Conservation (phyloP, 768 basidiomycete species). For the Tulasnella sp. region DNA sequence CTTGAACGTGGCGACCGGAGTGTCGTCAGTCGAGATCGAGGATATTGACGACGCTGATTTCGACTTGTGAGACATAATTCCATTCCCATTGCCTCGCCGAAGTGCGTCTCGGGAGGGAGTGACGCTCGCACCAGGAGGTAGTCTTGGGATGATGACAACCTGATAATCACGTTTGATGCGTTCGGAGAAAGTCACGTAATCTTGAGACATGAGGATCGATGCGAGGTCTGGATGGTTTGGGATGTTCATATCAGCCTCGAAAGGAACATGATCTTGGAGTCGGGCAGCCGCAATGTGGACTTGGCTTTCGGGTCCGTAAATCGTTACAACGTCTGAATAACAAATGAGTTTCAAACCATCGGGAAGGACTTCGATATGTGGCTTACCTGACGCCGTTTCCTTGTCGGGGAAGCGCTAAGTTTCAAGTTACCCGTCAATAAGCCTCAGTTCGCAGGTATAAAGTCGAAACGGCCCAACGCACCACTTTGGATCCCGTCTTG, state of each 20-base stretch:
- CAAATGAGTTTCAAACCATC: conserved; percentile 7
- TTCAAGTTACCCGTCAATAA: background rate
- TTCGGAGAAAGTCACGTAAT: conserved; percentile 78
- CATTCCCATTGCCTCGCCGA: conserved; percentile 52
- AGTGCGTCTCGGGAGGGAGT: conserved; percentile 22
- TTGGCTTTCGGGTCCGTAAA: conserved; percentile 94
- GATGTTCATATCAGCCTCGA: conserved; percentile 89
- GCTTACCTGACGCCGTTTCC: conserved; percentile 57
- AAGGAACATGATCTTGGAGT: conserved; percentile 94
- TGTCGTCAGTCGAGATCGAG: background rate
- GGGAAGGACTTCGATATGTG: background rate
- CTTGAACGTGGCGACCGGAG: conserved; percentile 53
- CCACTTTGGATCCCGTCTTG: conserved; percentile 86
- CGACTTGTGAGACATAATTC: conserved; percentile 25
- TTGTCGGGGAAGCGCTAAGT: conserved; percentile 70
- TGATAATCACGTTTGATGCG: conserved; percentile 89
- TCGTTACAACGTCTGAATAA: conserved; percentile 68
- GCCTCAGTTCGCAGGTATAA: background rate
- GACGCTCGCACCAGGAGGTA: conserved; percentile 14
- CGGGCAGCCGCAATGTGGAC: conserved; percentile 94
- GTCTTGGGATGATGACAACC: conserved; percentile 56
- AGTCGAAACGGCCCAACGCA: background rate
- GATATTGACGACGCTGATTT: background rate
- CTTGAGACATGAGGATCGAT: conserved; percentile 60
- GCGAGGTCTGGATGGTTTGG: conserved; percentile 74